Evolutionary conservation across 164 flowering plant species (phyloP).

Genomic region (Annona squamosa): DNA sequence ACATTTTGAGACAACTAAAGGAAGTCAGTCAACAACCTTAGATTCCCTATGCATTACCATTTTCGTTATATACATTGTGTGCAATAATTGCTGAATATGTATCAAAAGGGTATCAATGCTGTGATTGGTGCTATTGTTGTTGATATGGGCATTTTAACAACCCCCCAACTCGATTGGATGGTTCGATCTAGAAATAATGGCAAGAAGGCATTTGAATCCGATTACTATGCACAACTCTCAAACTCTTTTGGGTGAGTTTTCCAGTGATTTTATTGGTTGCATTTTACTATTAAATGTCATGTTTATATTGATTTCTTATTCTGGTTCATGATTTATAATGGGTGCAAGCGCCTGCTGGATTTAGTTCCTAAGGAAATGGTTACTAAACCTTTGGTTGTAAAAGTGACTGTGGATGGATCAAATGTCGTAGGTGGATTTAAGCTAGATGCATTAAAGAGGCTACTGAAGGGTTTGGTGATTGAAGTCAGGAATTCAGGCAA

Average conservation of each 20-base stretch:
- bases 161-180: conserved; percentile 98
- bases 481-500: conserved; percentile 72
- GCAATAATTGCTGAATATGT: neutral
- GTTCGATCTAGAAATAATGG: conserved; percentile 75
- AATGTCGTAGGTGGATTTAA: conserved; percentile 93
- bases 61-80: neutral
- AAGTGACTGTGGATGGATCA: conserved; percentile 78
- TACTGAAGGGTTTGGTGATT: conserved; percentile 37
- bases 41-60: neutral
- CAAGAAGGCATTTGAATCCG: conserved; percentile 45
- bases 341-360: conserved; percentile 59
- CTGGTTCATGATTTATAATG: neutral
- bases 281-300: neutral
- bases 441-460: conserved; percentile 39
- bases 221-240: conserved; percentile 61
- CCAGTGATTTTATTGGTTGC: neutral
- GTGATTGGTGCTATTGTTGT: conserved; percentile 47
- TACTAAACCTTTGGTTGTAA: conserved; percentile 19
- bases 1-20: no score
- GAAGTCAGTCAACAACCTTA: no score
- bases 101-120: conserved; percentile 62
- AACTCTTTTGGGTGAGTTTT: conserved; percentile 61
- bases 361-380: conserved; percentile 38
- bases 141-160: conserved; percentile 81
- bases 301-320: neutral